Conservation (phyloP, 2,329 filamentous ascomycete species). For the Xylaria sp. region DNA sequence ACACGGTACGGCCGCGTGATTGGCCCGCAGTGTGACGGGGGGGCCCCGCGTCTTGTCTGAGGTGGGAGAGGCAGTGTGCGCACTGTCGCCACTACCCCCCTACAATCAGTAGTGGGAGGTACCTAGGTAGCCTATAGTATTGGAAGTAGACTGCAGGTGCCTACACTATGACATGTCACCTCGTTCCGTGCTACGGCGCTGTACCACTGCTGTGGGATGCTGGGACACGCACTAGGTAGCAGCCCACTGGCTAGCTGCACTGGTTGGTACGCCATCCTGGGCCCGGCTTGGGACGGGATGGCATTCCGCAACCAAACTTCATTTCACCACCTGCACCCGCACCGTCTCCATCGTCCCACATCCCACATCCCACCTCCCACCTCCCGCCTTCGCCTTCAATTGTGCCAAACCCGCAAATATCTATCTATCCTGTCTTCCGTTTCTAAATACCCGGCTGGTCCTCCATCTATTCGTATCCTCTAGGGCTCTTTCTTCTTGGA, state of each 20-base stretch:
- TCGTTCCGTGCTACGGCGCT: background rate
- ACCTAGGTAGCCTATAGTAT: background rate
- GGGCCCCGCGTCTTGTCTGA: background rate
- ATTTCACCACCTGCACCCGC: no score
- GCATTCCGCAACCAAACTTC: background rate
- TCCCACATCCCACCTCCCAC: slow-evolving; percentile 19
- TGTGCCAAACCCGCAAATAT: background rate
- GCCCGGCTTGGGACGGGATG: background rate
- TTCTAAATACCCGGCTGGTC: background rate
- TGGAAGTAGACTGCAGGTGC: no score
- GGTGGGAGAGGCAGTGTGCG: no score
- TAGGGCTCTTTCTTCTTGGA: background rate
- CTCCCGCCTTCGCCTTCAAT: slow-evolving; percentile 13
- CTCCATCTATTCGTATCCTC: no score
- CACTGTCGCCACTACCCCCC: no score
- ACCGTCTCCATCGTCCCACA: no score
- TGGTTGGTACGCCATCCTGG: background rate
- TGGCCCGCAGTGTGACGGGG: background rate
- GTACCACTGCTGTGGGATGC: background rate
- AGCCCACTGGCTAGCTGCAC: no score
- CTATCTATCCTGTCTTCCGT: background rate
- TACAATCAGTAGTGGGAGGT: no score
- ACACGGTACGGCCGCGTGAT: background rate
- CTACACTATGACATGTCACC: slow-evolving; percentile 3
- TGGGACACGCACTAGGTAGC: background rate